Evolutionary conservation across 371 early-diverging fungal species (phyloP), one percentile per base, ranked within the genome.

Genomic region (Choanephora cucurbitarum): DNA sequence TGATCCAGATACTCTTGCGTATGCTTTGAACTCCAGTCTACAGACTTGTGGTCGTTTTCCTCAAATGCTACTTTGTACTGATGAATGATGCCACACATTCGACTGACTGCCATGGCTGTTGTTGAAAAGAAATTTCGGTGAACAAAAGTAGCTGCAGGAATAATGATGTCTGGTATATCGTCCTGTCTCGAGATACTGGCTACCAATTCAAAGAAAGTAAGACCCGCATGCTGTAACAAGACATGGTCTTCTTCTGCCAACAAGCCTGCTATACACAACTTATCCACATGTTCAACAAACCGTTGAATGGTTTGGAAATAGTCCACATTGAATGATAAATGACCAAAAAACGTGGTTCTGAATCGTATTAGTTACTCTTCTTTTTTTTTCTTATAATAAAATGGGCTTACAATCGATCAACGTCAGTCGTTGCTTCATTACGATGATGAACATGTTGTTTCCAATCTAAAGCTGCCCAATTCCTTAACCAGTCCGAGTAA

Each of bases 171-270:
- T 7, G 83, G 83, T 11, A 80, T 58, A 44, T 73, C 67, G 48
- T 77, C 72, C 9, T 72, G 60, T 10, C 54, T 33, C 17, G 77
- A 76, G 32, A 86, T 63, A 9, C 57, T 57, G 0, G 83, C 32
- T 44, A 75, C 71, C n/a, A 79, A 53, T 49, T 86, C 86, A 58
- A 80, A 82, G 46, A 82, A 83, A 1, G 79, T 77, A 23, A 86
- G 67, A 4, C 73, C 52, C 0, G 79, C 84, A 44, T 86, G 84
- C 40, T 83, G 84, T 5, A 84, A 55, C 15, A 75, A 52, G 0
- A 78, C 57, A 59, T 82, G 59, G 24, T 82, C 79, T 0, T 71
- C 40, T 46, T 83, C 84, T 34, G 74, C 37, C 18, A 58, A 62
- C 40, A 80, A 50, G 1, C 76, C 82, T 13, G 74, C 51, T 2